These are phyloP conservation scores for Mycena kentingensis DNA, from an alignment of 768 basidiomycete species.

Conservation along the genomic window DNA sequence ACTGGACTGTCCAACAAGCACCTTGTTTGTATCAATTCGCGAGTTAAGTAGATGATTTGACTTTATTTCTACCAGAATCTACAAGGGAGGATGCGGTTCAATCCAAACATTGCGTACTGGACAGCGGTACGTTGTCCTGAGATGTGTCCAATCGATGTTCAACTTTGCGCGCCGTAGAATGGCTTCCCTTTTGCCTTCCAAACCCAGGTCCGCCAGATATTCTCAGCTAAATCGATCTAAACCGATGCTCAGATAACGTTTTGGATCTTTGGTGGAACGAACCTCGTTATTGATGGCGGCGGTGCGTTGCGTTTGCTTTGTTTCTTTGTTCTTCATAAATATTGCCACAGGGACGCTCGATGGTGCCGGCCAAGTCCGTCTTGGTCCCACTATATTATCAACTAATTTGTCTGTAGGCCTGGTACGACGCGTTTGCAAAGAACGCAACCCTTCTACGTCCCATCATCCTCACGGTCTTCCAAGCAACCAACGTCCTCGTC, in stretches of 20 bases:
- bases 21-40: conserved; percentile 36
- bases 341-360: conserved; percentile 68
- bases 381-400: background rate
- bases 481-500: conserved; percentile 19
- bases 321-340: too few species aligned
- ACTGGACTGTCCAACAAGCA: conserved; percentile 51
- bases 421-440: conserved; percentile 54
- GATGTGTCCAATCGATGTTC: background rate
- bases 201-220: too few species aligned
- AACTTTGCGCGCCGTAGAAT: conserved; percentile 35
- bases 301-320: too few species aligned
- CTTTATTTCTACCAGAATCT: conserved; percentile 37
- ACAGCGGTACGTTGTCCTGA: conserved; percentile 37
- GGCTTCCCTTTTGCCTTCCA: conserved; percentile 57
- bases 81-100: conserved; percentile 53
- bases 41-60: background rate
- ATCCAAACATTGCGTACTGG: conserved; percentile 55
- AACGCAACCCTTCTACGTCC: conserved; percentile 20
- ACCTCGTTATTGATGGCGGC: conserved; percentile 54
- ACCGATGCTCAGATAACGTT: too few species aligned
- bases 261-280: conserved; percentile 56
- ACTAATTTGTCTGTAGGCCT: conserved; percentile 35
- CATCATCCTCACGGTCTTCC: conserved; percentile 17
- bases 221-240: too few species aligned
- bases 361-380: conserved; percentile 59